A percentile compares a stretch with the other conserved stretches of the same genome.
Evolutionary conservation across 2,329 filamentous ascomycete genomes (phyloP).

Genomic region (Colletotrichum musicola): DNA sequence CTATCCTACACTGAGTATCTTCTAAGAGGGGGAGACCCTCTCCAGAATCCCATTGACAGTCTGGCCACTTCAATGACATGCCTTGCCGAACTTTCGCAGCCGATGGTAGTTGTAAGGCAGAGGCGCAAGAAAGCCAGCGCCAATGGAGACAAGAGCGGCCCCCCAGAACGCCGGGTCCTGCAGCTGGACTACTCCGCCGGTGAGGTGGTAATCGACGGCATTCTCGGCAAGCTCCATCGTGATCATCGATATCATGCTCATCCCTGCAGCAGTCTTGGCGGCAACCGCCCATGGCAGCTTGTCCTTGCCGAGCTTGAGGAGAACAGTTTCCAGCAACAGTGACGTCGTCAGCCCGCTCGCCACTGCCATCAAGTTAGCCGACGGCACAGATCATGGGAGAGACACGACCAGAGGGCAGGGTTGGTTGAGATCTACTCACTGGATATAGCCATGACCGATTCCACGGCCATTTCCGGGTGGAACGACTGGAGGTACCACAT

Average conservation of each 20-base stretch:
- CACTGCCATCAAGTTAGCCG: slow-evolving; percentile 53
- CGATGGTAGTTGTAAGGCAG: slow-evolving; percentile 67
- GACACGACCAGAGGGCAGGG: neutral
- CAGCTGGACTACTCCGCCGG: slow-evolving; percentile 62
- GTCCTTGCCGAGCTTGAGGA: slow-evolving; percentile 63
- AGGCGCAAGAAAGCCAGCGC: slow-evolving; percentile 61
- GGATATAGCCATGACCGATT: slow-evolving; percentile 63
- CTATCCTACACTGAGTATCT: no score
- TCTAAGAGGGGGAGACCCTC: no score
- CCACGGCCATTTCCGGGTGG: slow-evolving; percentile 60
- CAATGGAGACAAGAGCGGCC: slow-evolving; percentile 59
- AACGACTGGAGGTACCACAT: slow-evolving; percentile 67
- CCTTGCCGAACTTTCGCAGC: slow-evolving; percentile 61
- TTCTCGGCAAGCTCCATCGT: slow-evolving; percentile 70
- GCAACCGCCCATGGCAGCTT: slow-evolving; percentile 60
- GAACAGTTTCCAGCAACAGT: slow-evolving; percentile 63
- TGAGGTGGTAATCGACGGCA: slow-evolving; percentile 66
- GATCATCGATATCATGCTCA: slow-evolving; percentile 71
- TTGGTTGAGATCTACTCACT: slow-evolving; percentile 50
- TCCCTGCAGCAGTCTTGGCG: slow-evolving; percentile 65
- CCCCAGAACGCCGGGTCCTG: slow-evolving; percentile 64
- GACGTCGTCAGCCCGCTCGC: slow-evolving; percentile 64
- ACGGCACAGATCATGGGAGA: neutral
- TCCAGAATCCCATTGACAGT: no score
- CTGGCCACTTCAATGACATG: slow-evolving; percentile 51